Evolutionary conservation across 2,329 filamentous ascomycete species (phyloP).

Genomic region (Ophiocordyceps robertsii): DNA sequence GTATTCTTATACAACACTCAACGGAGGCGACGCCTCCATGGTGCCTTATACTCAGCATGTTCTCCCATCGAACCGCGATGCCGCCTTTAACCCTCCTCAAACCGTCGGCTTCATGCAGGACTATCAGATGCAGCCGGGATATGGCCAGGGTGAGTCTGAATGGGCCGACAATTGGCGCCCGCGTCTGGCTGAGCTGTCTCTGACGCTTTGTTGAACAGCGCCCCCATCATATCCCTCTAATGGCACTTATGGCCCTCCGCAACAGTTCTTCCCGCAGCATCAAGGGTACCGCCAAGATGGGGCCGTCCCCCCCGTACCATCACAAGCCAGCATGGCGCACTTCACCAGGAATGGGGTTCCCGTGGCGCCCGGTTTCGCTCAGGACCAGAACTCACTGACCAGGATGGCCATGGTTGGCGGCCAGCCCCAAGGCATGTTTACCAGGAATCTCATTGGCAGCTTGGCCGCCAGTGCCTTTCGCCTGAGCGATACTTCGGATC

Average conservation of each 20-base stretch:
- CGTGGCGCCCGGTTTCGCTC: constrained; percentile 11
- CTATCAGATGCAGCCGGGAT: constrained; percentile 16
- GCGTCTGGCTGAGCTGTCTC: background rate
- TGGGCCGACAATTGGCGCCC: background rate
- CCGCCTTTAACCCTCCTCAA: constrained; percentile 14
- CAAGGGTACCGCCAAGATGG: constrained; percentile 16
- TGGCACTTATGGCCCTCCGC: constrained; percentile 20
- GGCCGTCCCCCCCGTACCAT: constrained; percentile 10
- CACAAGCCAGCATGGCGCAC: constrained; percentile 12
- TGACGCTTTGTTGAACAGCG: constrained; percentile 3
- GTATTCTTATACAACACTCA: constrained; percentile 51
- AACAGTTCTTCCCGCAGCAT: constrained; percentile 22
- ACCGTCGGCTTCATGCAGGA: constrained; percentile 18
- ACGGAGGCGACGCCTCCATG: constrained; percentile 18
- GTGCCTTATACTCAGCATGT: constrained; percentile 20
- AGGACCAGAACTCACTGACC: constrained; percentile 16
- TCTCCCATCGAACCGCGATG: constrained; percentile 24
- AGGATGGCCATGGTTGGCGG: constrained; percentile 25
- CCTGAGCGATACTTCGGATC: constrained; percentile 64
- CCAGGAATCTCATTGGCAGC: constrained; percentile 86
- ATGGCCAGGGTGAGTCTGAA: constrained; percentile 16
- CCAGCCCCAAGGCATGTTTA: constrained; percentile 73
- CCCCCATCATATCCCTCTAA: constrained; percentile 15
- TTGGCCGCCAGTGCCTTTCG: constrained; percentile 79
- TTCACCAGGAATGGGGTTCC: constrained; percentile 13